These are phyloP conservation scores for Cladorrhinum sp. DNA, from an alignment of 2,329 filamentous ascomycete genomes.

Conservation along the genomic window DNA sequence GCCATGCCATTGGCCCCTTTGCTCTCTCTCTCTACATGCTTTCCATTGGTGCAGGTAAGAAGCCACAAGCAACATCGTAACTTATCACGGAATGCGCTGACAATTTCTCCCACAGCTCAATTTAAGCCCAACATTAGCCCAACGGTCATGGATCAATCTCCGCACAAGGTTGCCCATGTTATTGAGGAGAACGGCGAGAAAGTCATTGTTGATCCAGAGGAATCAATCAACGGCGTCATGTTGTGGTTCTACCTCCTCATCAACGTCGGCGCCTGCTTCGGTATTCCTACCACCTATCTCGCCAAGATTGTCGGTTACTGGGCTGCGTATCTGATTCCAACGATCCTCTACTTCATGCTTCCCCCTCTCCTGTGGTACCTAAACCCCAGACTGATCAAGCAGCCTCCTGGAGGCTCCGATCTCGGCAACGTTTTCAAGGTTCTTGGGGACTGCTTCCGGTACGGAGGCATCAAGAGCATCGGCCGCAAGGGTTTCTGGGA, in stretches of 20 bases:
- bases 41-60: slow-evolving; percentile 52
- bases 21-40: slow-evolving; percentile 59
- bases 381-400: slow-evolving; percentile 38
- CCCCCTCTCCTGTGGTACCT: slow-evolving; percentile 41
- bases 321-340: slow-evolving; percentile 38
- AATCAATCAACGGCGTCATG: slow-evolving; percentile 63
- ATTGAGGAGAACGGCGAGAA: slow-evolving; percentile 54
- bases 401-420: slow-evolving; percentile 44
- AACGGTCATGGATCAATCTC: slow-evolving; percentile 63
- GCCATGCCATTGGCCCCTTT: slow-evolving; percentile 49
- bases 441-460: slow-evolving; percentile 37
- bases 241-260: slow-evolving; percentile 59
- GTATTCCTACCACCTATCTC: slow-evolving; percentile 49
- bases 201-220: slow-evolving; percentile 64
- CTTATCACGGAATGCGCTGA: background rate
- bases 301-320: slow-evolving; percentile 51
- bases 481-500: slow-evolving; percentile 54
- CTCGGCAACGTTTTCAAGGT: slow-evolving; percentile 42
- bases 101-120: slow-evolving; percentile 35
- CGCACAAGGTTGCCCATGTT: slow-evolving; percentile 52
- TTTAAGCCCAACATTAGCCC: slow-evolving; percentile 73
- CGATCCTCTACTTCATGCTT: slow-evolving; percentile 29
- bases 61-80: background rate
- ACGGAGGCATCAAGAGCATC: slow-evolving; percentile 36
- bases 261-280: slow-evolving; percentile 51